Percentiles rank a stretch among this genome's conserved stretches.
Evolutionary conservation across 1,284 basidiomycete species (phyloP).

Genomic region (Tylopilus sp.): DNA sequence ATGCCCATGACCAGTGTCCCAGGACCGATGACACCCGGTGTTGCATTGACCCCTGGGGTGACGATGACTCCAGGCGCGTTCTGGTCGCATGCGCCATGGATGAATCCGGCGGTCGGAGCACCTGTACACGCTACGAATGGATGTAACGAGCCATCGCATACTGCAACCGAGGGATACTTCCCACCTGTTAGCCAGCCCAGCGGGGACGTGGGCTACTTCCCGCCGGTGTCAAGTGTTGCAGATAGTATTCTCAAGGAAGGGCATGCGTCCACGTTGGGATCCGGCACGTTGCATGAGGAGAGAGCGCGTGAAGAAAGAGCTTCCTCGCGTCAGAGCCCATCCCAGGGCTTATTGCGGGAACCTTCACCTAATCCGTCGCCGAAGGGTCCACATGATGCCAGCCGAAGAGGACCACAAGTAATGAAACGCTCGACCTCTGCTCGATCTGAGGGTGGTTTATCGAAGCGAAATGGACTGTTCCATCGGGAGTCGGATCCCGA

Average conservation of each 20-base stretch:
- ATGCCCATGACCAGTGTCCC: conserved; percentile 25
- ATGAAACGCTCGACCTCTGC: conserved; percentile 33
- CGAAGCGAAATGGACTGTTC: conserved; percentile 29
- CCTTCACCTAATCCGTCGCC: conserved; percentile 12
- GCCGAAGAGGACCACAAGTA: conserved; percentile 17
- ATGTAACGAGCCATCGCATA: conserved; percentile 12
- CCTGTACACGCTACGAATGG: conserved; percentile 42
- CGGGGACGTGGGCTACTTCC: conserved; percentile 38
- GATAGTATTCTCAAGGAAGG: conserved; percentile 41
- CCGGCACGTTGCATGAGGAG: conserved; percentile 6
- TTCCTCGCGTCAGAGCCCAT: conserved; percentile 7
- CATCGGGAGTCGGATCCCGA: conserved; percentile 35
- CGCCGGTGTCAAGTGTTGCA: conserved; percentile 40
- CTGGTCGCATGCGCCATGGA: conserved; percentile 55
- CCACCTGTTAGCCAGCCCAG: conserved; percentile 33
- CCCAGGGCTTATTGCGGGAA: conserved; percentile 7
- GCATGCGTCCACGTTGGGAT: conserved; percentile 5
- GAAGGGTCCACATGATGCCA: conserved; percentile 10
- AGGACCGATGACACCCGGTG: conserved; percentile 56
- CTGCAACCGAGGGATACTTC: conserved; percentile 40
- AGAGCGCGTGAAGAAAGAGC: conserved; percentile 5
- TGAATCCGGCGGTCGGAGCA: conserved; percentile 67
- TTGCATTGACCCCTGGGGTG: conserved; percentile 65
- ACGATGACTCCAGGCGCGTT: conserved; percentile 69
- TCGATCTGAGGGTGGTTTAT: conserved; percentile 25